phyloP scores from a whole-genome alignment of 306 rosid species.

The Cyamopsis tetragonoloba region DNA sequence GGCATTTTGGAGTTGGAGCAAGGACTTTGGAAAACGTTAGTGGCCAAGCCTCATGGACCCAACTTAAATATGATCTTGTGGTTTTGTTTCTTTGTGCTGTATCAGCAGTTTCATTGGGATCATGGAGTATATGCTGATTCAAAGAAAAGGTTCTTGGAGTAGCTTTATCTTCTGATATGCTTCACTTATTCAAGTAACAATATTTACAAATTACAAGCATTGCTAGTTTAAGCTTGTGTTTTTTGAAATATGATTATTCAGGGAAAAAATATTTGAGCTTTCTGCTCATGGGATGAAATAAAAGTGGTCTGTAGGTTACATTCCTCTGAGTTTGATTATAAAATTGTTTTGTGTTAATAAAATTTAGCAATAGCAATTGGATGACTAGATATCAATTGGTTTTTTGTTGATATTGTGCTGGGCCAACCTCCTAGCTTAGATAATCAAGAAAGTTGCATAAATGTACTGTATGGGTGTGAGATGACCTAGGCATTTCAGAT shows the following conservation, averaged over 20 bases:
- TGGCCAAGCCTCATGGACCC: not conserved
- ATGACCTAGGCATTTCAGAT: too few relatives aligned
- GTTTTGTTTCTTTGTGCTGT: not conserved
- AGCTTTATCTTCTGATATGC: not conserved
- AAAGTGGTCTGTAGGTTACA: not conserved
- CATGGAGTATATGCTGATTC: not conserved
- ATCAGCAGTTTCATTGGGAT: not conserved
- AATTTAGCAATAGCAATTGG: too few relatives aligned
- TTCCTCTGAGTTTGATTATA: not conserved
- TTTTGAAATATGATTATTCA: not conserved
- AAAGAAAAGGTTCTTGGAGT: not conserved
- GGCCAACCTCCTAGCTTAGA: too few relatives aligned
- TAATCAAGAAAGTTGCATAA: too few relatives aligned
- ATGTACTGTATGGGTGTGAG: too few relatives aligned
- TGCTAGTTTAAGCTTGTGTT: not conserved
- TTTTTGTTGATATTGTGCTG: not conserved
- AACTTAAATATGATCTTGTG: not conserved
- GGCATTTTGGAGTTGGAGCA: not conserved
- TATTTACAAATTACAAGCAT: not conserved
- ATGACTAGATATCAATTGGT: too few relatives aligned
- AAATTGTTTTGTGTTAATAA: too few relatives aligned
- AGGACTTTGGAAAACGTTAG: not conserved
- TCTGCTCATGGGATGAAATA: not conserved
- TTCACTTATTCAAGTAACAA: too few relatives aligned
- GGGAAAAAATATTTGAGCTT: not conserved